A percentile compares a stretch with the other conserved stretches of the same genome.
phyloP scores from a whole-genome alignment of 2,329 filamentous ascomycete genomes.

The Fusarium pseudonygamai region DNA sequence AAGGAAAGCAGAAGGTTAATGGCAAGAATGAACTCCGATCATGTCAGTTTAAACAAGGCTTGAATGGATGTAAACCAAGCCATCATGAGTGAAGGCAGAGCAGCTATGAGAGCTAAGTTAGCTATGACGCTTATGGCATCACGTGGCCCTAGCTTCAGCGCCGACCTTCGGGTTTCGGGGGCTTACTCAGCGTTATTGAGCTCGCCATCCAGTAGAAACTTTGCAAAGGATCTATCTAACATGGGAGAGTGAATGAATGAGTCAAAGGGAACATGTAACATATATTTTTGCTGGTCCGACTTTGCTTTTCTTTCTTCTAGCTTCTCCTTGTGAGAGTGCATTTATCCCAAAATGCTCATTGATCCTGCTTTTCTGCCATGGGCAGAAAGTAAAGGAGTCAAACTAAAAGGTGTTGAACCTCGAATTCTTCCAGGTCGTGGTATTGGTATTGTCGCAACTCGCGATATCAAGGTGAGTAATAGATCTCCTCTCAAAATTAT shows the following conservation, averaged over 20 bases:
- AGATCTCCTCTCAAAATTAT: background rate
- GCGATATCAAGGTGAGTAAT: slow-evolving; percentile 67
- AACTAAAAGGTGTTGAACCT: slow-evolving; percentile 68
- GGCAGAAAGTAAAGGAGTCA: slow-evolving; percentile 60
- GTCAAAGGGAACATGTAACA: slow-evolving; percentile 1
- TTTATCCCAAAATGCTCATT: slow-evolving; percentile 30
- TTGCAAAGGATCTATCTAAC: background rate
- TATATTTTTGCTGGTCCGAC: background rate
- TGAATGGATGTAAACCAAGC: background rate
- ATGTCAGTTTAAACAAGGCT: background rate
- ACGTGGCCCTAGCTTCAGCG: slow-evolving; percentile 14
- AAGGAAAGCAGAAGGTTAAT: background rate
- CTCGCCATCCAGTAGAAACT: slow-evolving; percentile 30
- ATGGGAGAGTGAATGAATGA: slow-evolving; percentile 14
- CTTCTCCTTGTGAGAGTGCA: background rate
- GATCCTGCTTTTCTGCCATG: slow-evolving; percentile 65
- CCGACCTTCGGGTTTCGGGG: background rate
- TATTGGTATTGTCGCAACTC: slow-evolving; percentile 79
- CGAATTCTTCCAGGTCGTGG: slow-evolving; percentile 76
- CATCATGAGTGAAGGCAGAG: slow-evolving; percentile 11
- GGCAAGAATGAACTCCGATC: background rate
- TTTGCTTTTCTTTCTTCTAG: too few species aligned
- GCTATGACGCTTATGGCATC: slow-evolving; percentile 31
- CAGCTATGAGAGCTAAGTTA: slow-evolving; percentile 7
- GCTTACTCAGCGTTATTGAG: slow-evolving; percentile 22